These are phyloP conservation scores for Venturia nashicola DNA, from an alignment of 2,329 filamentous ascomycete species.

Conservation along the genomic window DNA sequence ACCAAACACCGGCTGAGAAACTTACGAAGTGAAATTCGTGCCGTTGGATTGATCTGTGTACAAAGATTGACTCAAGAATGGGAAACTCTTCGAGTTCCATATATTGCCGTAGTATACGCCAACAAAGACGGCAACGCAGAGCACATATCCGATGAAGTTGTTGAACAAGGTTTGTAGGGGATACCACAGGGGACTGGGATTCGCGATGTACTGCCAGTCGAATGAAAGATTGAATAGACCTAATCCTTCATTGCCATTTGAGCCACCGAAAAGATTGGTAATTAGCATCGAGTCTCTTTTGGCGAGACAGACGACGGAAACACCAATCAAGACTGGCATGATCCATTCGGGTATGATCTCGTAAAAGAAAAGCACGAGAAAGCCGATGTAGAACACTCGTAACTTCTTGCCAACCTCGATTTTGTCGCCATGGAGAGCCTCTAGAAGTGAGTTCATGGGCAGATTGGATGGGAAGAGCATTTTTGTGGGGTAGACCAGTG, in stretches of 20 bases:
- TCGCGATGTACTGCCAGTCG: conserved; percentile 11
- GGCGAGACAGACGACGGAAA: conserved; percentile 12
- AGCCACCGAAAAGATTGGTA: conserved; percentile 10
- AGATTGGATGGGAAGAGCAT: conserved; percentile 12
- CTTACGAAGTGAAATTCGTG: not conserved
- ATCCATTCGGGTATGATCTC: conserved; percentile 15
- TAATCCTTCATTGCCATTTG: conserved; percentile 11
- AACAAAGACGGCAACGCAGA: conserved; percentile 14
- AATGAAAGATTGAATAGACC: conserved; percentile 10
- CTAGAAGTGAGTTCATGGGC: conserved; percentile 10
- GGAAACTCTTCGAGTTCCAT: conserved; percentile 11
- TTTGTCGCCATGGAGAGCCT: conserved; percentile 11
- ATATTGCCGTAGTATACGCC: conserved; percentile 11
- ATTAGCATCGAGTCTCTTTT: conserved; percentile 10
- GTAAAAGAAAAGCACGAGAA: conserved; percentile 12
- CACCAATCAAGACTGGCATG: conserved; percentile 7
- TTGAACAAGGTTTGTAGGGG: conserved; percentile 10
- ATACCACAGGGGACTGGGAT: conserved; percentile 1
- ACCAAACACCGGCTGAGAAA: not conserved
- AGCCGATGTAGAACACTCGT: conserved; percentile 19
- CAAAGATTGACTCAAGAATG: conserved; percentile 9
- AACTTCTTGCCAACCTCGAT: conserved; percentile 11
- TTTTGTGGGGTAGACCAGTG: conserved; percentile 12
- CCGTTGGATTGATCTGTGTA: not conserved
- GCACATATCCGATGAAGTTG: conserved; percentile 9